Percentiles rank a stretch among this genome's conserved stretches.
Evolutionary conservation across 2,329 filamentous ascomycete species (phyloP).

Genomic region (Lachnellula arida): DNA sequence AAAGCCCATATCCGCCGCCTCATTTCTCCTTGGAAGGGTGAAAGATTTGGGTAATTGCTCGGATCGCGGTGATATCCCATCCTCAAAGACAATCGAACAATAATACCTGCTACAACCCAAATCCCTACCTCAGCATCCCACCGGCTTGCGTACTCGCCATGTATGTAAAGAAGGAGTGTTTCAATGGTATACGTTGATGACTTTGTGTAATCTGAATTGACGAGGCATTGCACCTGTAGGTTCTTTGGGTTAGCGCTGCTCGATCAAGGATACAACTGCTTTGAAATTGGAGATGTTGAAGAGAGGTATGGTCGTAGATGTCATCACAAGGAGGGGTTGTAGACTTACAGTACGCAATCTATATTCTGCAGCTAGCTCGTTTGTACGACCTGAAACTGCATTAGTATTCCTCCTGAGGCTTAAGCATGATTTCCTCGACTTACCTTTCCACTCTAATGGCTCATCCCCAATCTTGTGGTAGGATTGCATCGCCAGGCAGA

Average conservation of each 20-base stretch:
- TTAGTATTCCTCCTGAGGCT: conserved; percentile 5
- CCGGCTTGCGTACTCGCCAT: conserved; percentile 68
- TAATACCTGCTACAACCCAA: conserved; percentile 48
- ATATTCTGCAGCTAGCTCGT: conserved; percentile 60
- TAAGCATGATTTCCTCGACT: conserved; percentile 23
- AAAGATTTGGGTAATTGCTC: conserved; percentile 66
- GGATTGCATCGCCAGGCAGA: conserved; percentile 73
- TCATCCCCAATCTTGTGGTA: conserved; percentile 78
- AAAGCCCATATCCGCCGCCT: conserved; percentile 64
- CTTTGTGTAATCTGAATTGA: conserved; percentile 72
- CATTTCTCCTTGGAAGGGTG: conserved; percentile 76
- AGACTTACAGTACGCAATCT: conserved; percentile 55
- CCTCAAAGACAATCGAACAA: conserved; percentile 50
- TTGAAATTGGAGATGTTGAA: too few species aligned
- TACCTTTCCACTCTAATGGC: conserved; percentile 71
- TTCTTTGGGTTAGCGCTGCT: too few species aligned
- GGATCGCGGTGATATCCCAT: conserved; percentile 67
- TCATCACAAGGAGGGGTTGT: too few species aligned
- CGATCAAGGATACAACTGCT: too few species aligned
- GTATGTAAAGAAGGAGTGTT: conserved; percentile 69
- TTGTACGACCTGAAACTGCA: conserved; percentile 33
- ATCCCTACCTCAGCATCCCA: conserved; percentile 62
- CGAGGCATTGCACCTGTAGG: conserved; percentile 58
- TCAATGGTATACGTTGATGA: conserved; percentile 73
- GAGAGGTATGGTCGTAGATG: too few species aligned